Evolutionary conservation across 2,329 filamentous ascomycete genomes (phyloP).

Genomic region (Stagonosporopsis chrysanthemi): DNA sequence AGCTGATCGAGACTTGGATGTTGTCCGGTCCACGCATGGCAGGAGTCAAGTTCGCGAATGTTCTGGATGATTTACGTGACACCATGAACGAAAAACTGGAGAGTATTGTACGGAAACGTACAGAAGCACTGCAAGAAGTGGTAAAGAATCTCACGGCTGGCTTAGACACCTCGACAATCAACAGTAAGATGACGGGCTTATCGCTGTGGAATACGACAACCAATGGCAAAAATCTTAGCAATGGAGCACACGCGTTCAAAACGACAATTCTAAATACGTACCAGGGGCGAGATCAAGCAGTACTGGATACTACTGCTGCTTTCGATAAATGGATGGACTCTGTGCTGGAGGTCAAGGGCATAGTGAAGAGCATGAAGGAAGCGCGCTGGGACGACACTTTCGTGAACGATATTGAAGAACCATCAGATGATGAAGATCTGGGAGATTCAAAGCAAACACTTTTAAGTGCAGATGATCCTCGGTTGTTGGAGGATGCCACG

Average conservation of each 20-base stretch:
- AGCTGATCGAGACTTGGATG: slow-evolving; percentile 78
- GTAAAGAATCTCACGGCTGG: slow-evolving; percentile 69
- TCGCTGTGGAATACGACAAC: slow-evolving; percentile 73
- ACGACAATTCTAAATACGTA: slow-evolving; percentile 72
- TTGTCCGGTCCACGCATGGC: slow-evolving; percentile 69
- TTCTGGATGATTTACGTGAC: slow-evolving; percentile 73
- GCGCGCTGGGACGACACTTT: slow-evolving; percentile 79
- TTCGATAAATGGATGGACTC: slow-evolving; percentile 79
- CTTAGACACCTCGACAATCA: slow-evolving; percentile 58
- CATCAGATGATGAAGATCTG: slow-evolving; percentile 75
- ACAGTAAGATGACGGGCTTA: slow-evolving; percentile 53
- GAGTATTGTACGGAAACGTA: slow-evolving; percentile 68
- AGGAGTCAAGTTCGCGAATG: slow-evolving; percentile 71
- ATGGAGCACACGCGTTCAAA: slow-evolving; percentile 73
- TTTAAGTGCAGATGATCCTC: slow-evolving; percentile 76
- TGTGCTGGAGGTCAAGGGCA: slow-evolving; percentile 70
- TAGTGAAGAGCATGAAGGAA: slow-evolving; percentile 70
- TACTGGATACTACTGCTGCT: slow-evolving; percentile 66
- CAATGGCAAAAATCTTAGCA: slow-evolving; percentile 69
- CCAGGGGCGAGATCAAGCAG: slow-evolving; percentile 73
- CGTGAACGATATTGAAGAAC: slow-evolving; percentile 74
- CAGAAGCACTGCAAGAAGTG: slow-evolving; percentile 69
- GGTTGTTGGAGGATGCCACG: slow-evolving; percentile 66
- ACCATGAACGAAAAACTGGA: slow-evolving; percentile 74
- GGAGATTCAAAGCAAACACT: slow-evolving; percentile 70